Percentiles rank a stretch among this genome's conserved stretches.
These are phyloP conservation scores for Leccinum pachyderme DNA, from an alignment of 1,284 basidiomycete species.

Conservation along the genomic window DNA sequence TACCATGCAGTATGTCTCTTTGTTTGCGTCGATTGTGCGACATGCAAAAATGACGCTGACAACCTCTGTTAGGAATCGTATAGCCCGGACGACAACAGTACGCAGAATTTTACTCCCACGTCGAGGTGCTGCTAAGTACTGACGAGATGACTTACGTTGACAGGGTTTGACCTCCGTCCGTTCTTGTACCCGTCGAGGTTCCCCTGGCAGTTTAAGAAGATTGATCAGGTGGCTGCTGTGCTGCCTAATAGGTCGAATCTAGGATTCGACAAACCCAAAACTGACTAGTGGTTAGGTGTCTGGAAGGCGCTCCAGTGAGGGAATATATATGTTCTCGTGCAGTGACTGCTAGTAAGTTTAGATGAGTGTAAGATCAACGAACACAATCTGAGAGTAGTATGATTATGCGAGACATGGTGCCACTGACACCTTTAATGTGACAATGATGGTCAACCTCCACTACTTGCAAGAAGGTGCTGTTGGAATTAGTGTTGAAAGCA, in stretches of 20 bases:
- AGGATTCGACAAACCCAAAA: slow-evolving; percentile 37
- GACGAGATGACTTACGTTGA: not conserved
- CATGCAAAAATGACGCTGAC: not conserved
- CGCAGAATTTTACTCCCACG: slow-evolving; percentile 27
- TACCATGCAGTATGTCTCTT: slow-evolving; percentile 82
- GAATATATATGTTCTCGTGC: not conserved
- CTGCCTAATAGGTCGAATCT: slow-evolving; percentile 69
- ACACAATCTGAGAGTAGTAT: too few species aligned
- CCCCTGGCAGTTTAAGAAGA: slow-evolving; percentile 95
- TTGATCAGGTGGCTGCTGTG: slow-evolving; percentile 77
- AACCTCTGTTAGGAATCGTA: slow-evolving; percentile 73
- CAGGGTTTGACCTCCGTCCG: slow-evolving; percentile 93
- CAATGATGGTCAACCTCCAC: too few species aligned
- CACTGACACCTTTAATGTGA: too few species aligned
- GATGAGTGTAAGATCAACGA: too few species aligned
- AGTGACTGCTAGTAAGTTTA: too few species aligned
- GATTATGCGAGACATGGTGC: too few species aligned
- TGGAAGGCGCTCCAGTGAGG: slow-evolving; percentile 15
- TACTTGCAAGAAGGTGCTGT: too few species aligned
- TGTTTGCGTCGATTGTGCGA: not conserved
- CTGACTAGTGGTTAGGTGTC: slow-evolving; percentile 37
- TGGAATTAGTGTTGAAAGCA: too few species aligned
- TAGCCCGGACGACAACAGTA: slow-evolving; percentile 95
- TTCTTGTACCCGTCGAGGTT: slow-evolving; percentile 96
- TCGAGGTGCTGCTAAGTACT: slow-evolving; percentile 2